Evolutionary conservation across 2,329 filamentous ascomycete genomes (phyloP).

Genomic region (Exutisphaerella laricina): DNA sequence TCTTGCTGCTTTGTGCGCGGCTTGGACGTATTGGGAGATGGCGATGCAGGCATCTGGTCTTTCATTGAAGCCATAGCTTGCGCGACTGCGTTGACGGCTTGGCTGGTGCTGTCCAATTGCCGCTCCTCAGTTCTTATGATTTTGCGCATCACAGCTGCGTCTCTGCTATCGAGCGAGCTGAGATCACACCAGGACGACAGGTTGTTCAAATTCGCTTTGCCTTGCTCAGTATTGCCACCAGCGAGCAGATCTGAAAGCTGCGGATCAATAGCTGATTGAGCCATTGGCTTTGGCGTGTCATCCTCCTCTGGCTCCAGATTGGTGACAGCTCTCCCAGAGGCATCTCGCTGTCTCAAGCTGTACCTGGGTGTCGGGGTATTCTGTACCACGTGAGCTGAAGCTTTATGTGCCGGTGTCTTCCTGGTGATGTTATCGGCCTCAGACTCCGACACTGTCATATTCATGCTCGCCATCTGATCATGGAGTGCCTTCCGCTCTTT

Average conservation of each 20-base stretch:
- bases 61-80: conserved; percentile 15
- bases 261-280: neutral
- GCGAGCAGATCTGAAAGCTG: neutral
- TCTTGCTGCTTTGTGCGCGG: conserved; percentile 9
- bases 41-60: conserved; percentile 6
- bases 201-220: too few relatives aligned
- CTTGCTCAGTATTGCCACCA: neutral
- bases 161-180: too few relatives aligned
- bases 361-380: conserved; percentile 1
- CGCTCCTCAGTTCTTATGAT: neutral
- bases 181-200: too few relatives aligned
- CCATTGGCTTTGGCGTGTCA: neutral
- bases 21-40: conserved; percentile 8
- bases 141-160: too few relatives aligned
- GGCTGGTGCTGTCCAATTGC: conserved; percentile 2
- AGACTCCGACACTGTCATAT: conserved; percentile 31
- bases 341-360: neutral
- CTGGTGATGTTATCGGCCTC: conserved; percentile 28
- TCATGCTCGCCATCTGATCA: conserved; percentile 18
- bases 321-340: conserved; percentile 2
- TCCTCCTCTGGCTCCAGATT: conserved; percentile 3
- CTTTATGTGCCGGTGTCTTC: conserved; percentile 35
- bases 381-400: conserved; percentile 29
- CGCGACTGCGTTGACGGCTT: conserved; percentile 17
- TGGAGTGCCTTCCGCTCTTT: conserved; percentile 26